phyloP scores from a whole-genome alignment of 176 grass and related monocot genomes.

The Oryza meridionalis region DNA sequence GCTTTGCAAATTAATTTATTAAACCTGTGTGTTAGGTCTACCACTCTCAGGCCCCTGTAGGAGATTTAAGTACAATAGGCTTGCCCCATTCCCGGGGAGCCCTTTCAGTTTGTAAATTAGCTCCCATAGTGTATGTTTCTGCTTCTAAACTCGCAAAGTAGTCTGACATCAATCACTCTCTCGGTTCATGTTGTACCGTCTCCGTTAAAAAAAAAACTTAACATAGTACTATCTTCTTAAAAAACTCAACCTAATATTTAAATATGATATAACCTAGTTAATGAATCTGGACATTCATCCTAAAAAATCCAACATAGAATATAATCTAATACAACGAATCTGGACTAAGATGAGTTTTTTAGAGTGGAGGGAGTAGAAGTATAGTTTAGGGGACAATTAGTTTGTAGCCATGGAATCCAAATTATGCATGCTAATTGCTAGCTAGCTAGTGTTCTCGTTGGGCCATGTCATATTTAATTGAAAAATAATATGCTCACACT shows the following conservation, averaged over 20 bases:
- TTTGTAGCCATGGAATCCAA: neutral
- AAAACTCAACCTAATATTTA: too few relatives aligned
- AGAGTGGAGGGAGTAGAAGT: too few relatives aligned
- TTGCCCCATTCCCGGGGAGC: conserved; percentile 26
- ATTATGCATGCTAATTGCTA: neutral
- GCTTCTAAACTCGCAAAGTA: neutral
- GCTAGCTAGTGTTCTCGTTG: neutral
- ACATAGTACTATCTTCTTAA: too few relatives aligned
- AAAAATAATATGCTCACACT: too few relatives aligned
- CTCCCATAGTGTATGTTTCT: neutral
- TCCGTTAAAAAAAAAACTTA: too few relatives aligned
- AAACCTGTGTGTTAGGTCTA: conserved; percentile 10
- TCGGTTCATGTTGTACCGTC: too few relatives aligned
- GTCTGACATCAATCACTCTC: neutral
- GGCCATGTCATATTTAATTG: neutral
- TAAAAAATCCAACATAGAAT: too few relatives aligned
- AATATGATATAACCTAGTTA: too few relatives aligned
- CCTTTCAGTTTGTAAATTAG: neutral
- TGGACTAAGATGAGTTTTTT: too few relatives aligned
- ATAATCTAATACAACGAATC: too few relatives aligned
- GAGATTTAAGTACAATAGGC: neutral
- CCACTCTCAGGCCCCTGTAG: neutral
- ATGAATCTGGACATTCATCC: too few relatives aligned
- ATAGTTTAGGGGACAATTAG: neutral
- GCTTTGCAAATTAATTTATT: conserved; percentile 29